Percentiles rank a stretch among this genome's conserved stretches.
These are phyloP conservation scores for Sugiyamaella neomexicana DNA, from an alignment of 1,139 yeast species.

Conservation along the genomic window DNA sequence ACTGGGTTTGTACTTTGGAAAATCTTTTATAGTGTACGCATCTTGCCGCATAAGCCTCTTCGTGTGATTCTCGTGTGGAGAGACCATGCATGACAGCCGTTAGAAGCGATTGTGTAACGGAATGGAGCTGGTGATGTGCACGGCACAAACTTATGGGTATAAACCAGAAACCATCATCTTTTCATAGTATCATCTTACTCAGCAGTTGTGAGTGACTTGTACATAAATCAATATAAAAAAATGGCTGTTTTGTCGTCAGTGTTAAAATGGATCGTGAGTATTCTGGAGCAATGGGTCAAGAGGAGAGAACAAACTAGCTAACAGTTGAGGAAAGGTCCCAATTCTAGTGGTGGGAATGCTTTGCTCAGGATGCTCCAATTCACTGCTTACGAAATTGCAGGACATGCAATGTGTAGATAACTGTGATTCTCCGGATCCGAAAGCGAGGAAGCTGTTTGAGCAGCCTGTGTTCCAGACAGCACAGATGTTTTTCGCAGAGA, in stretches of 20 bases:
- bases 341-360: slow-evolving; percentile 43
- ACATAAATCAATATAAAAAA: neutral
- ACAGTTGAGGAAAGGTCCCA: slow-evolving; percentile 10
- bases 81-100: neutral
- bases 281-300: no score
- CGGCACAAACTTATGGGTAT: no score
- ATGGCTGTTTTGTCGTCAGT: neutral
- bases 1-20: neutral
- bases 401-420: slow-evolving; percentile 71
- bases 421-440: slow-evolving; percentile 48
- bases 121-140: neutral
- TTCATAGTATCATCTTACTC: no score
- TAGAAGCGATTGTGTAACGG: neutral
- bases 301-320: no score
- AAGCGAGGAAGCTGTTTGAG: slow-evolving; percentile 53
- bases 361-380: slow-evolving; percentile 71
- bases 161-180: no score
- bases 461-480: slow-evolving; percentile 80
- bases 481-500: slow-evolving; percentile 81
- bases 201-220: no score
- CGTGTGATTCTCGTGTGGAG: neutral
- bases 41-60: neutral
- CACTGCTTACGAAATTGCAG: slow-evolving; percentile 72
- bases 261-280: slow-evolving; percentile 8
- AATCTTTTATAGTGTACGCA: slow-evolving; percentile 1